Base-by-base conservation (phyloP, 2,329 filamentous ascomycete genomes). In the Fusarium pininemorale region DNA sequence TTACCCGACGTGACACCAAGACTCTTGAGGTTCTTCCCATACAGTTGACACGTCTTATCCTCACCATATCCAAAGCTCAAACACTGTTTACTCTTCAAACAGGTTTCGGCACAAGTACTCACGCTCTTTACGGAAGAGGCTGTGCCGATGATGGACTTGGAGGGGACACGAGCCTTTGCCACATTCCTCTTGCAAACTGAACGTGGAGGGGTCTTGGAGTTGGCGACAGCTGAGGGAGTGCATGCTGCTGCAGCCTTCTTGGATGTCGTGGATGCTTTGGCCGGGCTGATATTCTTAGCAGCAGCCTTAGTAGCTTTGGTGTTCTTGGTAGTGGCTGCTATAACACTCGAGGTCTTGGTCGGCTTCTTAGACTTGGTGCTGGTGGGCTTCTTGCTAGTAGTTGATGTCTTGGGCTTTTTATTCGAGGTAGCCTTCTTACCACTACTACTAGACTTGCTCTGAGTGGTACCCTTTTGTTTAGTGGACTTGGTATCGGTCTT, bases 31-130 rank as follows among this genome's bases (percentile, higher is more conserved):
- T 24, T 41, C n/a, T 51, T 66, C 10, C 38, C 32, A 4, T 67
- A 67, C 0, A 67, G 18, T 2, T 45, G 62, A 37, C 64, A 67
- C 5, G 28, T 12, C 7, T 51, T 54, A n/a, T 54, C 35, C 7
- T 54, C 51, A 7, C 20, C 20, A 7, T 54, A 54, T 3, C 39
- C 47, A 7, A 70, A 70, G 12, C 68, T 59, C 15, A 59, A 9
- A 22, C 68, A 70, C 16, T 60, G 41, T 16, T 14, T 32, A 9
- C 37, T 70, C 35, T 70, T 66, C 3, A 60, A 8, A 6, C 66
- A 66, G 0, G n/a, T 44, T 8, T 57, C 26, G 4, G 48, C 55
- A 14, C 60, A 70, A 24, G 48, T 39, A 10, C 16, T 11, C 7
- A 45, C 30, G 10, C 11, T 42, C 24, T 55, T 70, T 0, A 42